These are phyloP conservation scores for Setaria viridis DNA, from an alignment of 202 grass and related monocot genomes.

Conservation along the genomic window DNA sequence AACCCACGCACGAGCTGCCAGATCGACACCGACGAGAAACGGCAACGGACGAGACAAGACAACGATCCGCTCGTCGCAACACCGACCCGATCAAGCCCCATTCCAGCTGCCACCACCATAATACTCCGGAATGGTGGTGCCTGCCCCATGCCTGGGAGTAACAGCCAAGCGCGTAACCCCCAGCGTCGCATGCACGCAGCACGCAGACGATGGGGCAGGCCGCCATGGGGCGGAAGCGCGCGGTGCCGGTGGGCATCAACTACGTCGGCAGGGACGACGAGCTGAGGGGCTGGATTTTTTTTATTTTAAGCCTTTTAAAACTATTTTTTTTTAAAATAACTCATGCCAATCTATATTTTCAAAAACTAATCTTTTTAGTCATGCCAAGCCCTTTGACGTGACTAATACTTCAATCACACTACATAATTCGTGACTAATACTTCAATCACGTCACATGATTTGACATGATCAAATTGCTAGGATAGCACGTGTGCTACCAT, in stretches of 20 bases:
- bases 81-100: background rate
- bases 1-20: background rate
- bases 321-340: no score
- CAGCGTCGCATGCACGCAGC: no score
- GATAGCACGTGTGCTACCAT: no score
- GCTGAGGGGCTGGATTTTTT: slow-evolving; percentile 18
- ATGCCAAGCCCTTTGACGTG: no score
- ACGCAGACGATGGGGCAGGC: background rate
- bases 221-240: slow-evolving; percentile 58
- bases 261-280: slow-evolving; percentile 71
- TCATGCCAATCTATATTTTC: no score
- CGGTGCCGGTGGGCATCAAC: slow-evolving; percentile 72
- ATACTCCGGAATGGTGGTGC: no score
- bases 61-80: background rate
- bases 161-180: background rate
- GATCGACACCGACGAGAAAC: background rate
- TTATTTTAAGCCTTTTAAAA: no score
- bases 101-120: background rate
- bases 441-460: no score
- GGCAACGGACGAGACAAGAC: background rate
- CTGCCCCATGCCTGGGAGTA: background rate
- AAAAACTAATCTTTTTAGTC: no score
- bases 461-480: no score
- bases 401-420: no score
- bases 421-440: no score